A percentile compares a stretch with the other conserved stretches of the same genome.
Conservation (phyloP, 371 early-diverging fungal species). For the Apophysomyces elegans region DNA sequence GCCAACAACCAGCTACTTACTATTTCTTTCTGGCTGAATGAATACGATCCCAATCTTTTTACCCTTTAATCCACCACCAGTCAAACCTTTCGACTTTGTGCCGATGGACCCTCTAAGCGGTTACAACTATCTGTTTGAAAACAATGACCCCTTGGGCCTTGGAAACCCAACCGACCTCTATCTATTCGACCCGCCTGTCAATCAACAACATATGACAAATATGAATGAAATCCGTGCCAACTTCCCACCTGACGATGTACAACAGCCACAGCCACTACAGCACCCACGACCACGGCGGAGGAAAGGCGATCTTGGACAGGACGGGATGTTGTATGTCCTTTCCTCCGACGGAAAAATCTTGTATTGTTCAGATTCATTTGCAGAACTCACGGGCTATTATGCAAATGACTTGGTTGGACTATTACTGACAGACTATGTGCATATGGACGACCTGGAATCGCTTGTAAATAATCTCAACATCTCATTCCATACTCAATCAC, state of each 20-base stretch:
- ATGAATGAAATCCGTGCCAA: constrained; percentile 6
- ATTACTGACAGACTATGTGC: constrained; percentile 58
- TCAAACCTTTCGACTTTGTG: constrained; percentile 6
- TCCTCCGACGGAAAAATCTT: constrained; percentile 58
- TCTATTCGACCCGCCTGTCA: constrained; percentile 1
- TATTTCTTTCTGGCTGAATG: neutral
- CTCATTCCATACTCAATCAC: constrained; percentile 46
- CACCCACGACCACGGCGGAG: constrained; percentile 1
- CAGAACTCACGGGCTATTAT: constrained; percentile 58
- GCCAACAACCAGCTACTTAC: neutral
- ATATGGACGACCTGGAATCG: constrained; percentile 40
- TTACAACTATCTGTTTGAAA: neutral
- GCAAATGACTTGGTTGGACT: constrained; percentile 64
- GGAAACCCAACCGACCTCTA: neutral
- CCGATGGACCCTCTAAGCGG: neutral
- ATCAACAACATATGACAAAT: constrained; percentile 3
- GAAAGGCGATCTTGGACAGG: neutral
- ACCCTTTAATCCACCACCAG: neutral
- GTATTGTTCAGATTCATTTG: constrained; percentile 61
- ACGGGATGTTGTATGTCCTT: constrained; percentile 52
- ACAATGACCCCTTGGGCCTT: neutral
- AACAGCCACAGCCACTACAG: neutral
- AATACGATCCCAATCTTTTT: constrained; percentile 3
- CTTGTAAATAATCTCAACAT: constrained; percentile 36
- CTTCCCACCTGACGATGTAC: neutral